phyloP scores from a whole-genome alignment of 306 rosid genomes.

The Notholithocarpus densiflorus region DNA sequence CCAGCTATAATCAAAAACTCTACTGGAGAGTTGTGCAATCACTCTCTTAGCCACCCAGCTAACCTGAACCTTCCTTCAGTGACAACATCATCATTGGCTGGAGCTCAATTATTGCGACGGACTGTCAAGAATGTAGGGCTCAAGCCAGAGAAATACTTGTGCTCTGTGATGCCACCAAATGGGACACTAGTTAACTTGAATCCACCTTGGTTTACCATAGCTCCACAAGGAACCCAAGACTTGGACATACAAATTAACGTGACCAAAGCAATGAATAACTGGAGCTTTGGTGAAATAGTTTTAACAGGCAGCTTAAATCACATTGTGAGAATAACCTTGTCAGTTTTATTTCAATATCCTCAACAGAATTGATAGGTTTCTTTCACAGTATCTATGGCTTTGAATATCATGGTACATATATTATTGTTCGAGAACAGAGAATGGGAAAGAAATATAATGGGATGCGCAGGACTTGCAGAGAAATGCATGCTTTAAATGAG shows the following conservation, averaged over 20 bases:
- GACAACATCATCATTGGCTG: slow-evolving; percentile 56
- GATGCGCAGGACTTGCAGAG: neutral
- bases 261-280: slow-evolving; percentile 36
- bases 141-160: slow-evolving; percentile 61
- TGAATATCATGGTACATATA: neutral
- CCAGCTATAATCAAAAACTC: slow-evolving; percentile 26
- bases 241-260: slow-evolving; percentile 54
- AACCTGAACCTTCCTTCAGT: slow-evolving; percentile 81
- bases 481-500: neutral
- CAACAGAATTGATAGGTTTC: slow-evolving; percentile 1
- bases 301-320: slow-evolving; percentile 69
- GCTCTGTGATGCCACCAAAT: slow-evolving; percentile 62
- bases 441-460: neutral
- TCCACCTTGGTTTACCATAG: slow-evolving; percentile 64
- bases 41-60: slow-evolving; percentile 53
- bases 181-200: slow-evolving; percentile 49
- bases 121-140: slow-evolving; percentile 58
- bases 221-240: slow-evolving; percentile 54
- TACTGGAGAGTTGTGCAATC: slow-evolving; percentile 56
- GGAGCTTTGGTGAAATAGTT: slow-evolving; percentile 78
- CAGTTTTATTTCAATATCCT: slow-evolving; percentile 44
- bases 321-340: slow-evolving; percentile 68
- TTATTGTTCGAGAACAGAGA: neutral
- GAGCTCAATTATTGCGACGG: slow-evolving; percentile 40
- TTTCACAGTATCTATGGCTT: neutral